Evolutionary conservation across 768 basidiomycete genomes (phyloP).

Genomic region (Terana coerulea): DNA sequence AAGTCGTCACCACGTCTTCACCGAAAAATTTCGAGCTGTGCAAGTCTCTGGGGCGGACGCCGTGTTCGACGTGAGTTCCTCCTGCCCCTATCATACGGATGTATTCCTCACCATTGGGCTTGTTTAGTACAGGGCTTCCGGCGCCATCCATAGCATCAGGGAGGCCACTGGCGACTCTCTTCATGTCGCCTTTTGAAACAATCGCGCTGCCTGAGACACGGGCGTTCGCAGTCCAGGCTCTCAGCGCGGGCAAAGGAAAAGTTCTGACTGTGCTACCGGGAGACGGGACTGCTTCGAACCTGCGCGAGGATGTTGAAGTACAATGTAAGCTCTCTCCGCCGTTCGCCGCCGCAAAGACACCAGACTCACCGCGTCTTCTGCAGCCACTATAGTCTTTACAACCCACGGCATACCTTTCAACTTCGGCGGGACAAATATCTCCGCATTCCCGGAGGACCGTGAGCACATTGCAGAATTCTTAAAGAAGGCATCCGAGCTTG

Average conservation of each 20-base stretch:
- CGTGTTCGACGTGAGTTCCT: constrained; percentile 24
- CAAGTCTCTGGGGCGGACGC: constrained; percentile 33
- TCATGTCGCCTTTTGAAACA: constrained; percentile 12
- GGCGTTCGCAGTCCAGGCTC: no score
- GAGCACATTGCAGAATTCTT: constrained; percentile 22
- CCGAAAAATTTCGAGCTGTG: constrained; percentile 33
- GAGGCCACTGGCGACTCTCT: constrained; percentile 16
- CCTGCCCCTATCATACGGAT: constrained; percentile 13
- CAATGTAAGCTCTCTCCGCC: no score
- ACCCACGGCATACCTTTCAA: constrained; percentile 15
- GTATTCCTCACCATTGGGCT: background rate
- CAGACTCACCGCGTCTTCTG: no score
- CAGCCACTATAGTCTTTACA: constrained; percentile 21
- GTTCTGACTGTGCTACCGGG: no score
- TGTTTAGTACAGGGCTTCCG: constrained; percentile 21
- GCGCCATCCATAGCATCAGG: constrained; percentile 24
- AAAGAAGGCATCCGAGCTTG: constrained; percentile 16
- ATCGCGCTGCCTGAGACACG: no score
- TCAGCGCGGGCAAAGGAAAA: no score
- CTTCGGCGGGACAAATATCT: constrained; percentile 10
- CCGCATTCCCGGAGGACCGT: constrained; percentile 18
- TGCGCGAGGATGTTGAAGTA: no score
- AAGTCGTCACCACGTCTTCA: constrained; percentile 33
- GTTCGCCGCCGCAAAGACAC: no score
- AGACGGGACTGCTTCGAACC: no score